Percentiles rank a stretch among this genome's conserved stretches.
These are phyloP conservation scores for Orobanche coerulescens DNA, from an alignment of 257 asterid genomes.

Conservation along the genomic window DNA sequence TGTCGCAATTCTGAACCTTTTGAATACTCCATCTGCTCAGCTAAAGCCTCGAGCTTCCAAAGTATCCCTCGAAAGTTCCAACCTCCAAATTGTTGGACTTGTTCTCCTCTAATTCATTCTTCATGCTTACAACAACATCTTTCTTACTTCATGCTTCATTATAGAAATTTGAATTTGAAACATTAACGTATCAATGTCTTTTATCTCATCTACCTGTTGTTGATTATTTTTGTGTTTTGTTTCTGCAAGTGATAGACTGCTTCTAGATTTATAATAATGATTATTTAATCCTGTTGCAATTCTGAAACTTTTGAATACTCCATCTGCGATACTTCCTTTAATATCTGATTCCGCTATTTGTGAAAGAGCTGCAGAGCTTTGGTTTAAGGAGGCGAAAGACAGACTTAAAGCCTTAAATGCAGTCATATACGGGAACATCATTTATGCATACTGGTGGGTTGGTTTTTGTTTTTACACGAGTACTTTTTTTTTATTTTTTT, in stretches of 20 bases:
- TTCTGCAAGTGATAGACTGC: background rate
- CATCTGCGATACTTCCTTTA: conserved; percentile 16
- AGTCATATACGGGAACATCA: conserved; percentile 81
- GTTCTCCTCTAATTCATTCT: background rate
- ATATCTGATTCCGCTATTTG: conserved; percentile 33
- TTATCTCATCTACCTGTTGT: background rate
- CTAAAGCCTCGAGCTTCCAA: too few relatives aligned
- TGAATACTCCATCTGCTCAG: too few relatives aligned
- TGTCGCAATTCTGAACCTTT: conserved; percentile 1
- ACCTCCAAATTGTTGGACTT: background rate
- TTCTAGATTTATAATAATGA: conserved; percentile 1
- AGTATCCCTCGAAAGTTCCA: too few relatives aligned
- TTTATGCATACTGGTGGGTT: conserved; percentile 80
- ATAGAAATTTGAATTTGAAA: background rate
- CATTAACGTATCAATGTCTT: background rate
- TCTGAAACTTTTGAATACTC: background rate
- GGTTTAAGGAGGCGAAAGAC: conserved; percentile 93
- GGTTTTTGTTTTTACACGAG: conserved; percentile 1
- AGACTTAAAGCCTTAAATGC: conserved; percentile 55
- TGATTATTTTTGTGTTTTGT: background rate
- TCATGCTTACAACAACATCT: too few relatives aligned
- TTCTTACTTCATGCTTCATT: background rate
- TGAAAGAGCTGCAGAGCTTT: conserved; percentile 85
- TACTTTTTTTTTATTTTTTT: conserved; percentile 1
- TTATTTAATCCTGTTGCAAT: background rate